Base-by-base conservation (phyloP, 805 yeast genomes). In the Pichia heedii region DNA sequence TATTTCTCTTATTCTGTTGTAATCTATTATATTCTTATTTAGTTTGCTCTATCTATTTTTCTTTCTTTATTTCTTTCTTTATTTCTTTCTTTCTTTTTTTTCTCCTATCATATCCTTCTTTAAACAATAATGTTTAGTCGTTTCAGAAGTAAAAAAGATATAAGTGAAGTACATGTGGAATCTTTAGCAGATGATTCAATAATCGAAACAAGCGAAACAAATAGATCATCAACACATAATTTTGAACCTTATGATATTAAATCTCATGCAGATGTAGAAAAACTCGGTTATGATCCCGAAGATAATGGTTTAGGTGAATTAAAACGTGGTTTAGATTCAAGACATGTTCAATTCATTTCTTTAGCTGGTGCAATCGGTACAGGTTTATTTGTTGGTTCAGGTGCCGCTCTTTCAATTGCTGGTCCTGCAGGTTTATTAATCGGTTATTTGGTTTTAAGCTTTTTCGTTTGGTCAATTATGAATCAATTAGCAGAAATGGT, bases 331-430 rank as follows among this genome's bases (percentile, higher is more conserved):
- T 62, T 74, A 46, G 66, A 67, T 47, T 56, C 66, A 33, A 65
- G 79, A 13, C 78, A 74, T 47, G 63, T 74, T 43, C 82, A 77
- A 60, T 73, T 79, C 76, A 74, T 79, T 45, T 81, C 86, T 21
- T 69, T 81, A 41, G 86, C 84, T 46, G 85, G 85, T 53, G 74
- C 81, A 44, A 78, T 81, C 48, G 88, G 88, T 57, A 79, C 85
- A 13, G 78, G 77, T 39, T 61, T 73, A 40, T 70, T 73, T 45
- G 66, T 74, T 39, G 77, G 77, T 46, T 65, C 72, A 16, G 77
- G 77, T 34, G 62, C 67, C 11, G 70, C 65, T 3, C 54, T 68
- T 40, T 46, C 60, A 2, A 47, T 52, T 1, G 53, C 57, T 43
- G 65, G 65, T 7, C 65, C 65, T 10, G 65, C 61, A 7, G 56